Percentiles rank a stretch among this genome's conserved stretches.
These are phyloP conservation scores for Penicillium corylophilum DNA, from an alignment of 2,329 filamentous ascomycete species.

Conservation along the genomic window DNA sequence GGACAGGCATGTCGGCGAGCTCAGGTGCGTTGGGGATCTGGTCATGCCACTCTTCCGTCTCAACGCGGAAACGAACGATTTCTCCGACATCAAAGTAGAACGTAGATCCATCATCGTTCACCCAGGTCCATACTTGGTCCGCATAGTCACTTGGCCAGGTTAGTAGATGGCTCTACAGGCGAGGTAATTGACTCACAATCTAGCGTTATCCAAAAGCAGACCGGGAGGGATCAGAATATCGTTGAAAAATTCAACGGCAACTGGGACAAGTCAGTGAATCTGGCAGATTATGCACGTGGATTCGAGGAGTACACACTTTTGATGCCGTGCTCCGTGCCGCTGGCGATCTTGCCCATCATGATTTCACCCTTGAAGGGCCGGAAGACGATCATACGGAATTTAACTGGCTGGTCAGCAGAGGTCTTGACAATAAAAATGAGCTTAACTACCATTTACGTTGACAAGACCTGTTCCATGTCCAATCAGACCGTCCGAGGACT, in stretches of 20 bases:
- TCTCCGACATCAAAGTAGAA: slow-evolving; percentile 91
- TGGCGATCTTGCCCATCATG: slow-evolving; percentile 78
- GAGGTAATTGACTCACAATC: slow-evolving; percentile 60
- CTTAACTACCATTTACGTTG: slow-evolving; percentile 76
- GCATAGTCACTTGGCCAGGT: slow-evolving; percentile 60
- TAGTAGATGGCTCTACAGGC: slow-evolving; percentile 15
- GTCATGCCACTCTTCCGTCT: slow-evolving; percentile 88
- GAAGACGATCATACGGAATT: slow-evolving; percentile 91
- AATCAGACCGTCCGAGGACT: slow-evolving; percentile 88
- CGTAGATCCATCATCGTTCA: slow-evolving; percentile 66
- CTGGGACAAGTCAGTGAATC: slow-evolving; percentile 36
- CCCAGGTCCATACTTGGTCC: slow-evolving; percentile 84
- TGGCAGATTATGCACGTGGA: not conserved
- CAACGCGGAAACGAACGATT: slow-evolving; percentile 79
- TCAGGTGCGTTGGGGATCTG: slow-evolving; percentile 72
- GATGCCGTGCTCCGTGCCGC: slow-evolving; percentile 69
- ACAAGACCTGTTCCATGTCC: slow-evolving; percentile 89
- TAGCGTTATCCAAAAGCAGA: slow-evolving; percentile 71
- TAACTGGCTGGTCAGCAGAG: slow-evolving; percentile 56
- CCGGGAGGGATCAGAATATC: slow-evolving; percentile 79
- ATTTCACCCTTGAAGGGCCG: slow-evolving; percentile 95
- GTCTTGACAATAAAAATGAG: too few species aligned
- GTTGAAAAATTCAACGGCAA: slow-evolving; percentile 89
- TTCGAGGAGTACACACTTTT: slow-evolving; percentile 51
- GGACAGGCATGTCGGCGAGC: slow-evolving; percentile 58